These are phyloP conservation scores for Podospora bellae-mahoneyi DNA, from an alignment of 495 filamentous ascomycete genomes.

Conservation along the genomic window DNA sequence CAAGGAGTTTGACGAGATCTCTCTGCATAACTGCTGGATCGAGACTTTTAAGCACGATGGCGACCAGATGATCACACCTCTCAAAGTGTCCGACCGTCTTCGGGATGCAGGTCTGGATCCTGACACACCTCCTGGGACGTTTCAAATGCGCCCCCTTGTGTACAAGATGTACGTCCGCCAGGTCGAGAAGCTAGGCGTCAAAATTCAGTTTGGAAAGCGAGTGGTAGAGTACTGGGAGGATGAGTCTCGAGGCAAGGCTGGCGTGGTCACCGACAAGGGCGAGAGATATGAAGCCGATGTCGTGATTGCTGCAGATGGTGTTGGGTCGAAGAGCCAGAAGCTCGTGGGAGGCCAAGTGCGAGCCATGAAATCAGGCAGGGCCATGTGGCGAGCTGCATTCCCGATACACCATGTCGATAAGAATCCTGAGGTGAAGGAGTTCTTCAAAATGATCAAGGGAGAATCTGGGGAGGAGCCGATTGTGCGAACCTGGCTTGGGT, in stretches of 20 bases:
- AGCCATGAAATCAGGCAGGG: slow-evolving; percentile 46
- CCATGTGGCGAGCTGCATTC: slow-evolving; percentile 53
- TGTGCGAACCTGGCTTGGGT: slow-evolving; percentile 43
- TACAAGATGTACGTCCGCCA: slow-evolving; percentile 56
- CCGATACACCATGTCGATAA: slow-evolving; percentile 38
- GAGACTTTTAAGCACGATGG: slow-evolving; percentile 54
- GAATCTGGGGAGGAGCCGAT: slow-evolving; percentile 39
- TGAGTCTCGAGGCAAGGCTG: slow-evolving; percentile 36
- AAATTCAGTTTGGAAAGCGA: slow-evolving; percentile 51
- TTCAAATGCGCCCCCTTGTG: slow-evolving; percentile 50
- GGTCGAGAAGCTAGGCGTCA: slow-evolving; percentile 46
- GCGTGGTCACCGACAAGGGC: slow-evolving; percentile 49
- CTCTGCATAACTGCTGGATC: slow-evolving; percentile 48
- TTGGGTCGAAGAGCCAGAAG: slow-evolving; percentile 50
- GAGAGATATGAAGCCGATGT: slow-evolving; percentile 51
- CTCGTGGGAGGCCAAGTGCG: slow-evolving; percentile 50
- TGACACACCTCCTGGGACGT: slow-evolving; percentile 39
- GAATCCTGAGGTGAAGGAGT: slow-evolving; percentile 42
- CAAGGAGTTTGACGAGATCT: slow-evolving; percentile 45
- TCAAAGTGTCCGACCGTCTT: slow-evolving; percentile 42
- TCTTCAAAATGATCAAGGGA: slow-evolving; percentile 43
- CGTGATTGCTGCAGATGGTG: slow-evolving; percentile 59
- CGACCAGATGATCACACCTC: slow-evolving; percentile 39
- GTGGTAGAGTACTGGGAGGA: slow-evolving; percentile 54
- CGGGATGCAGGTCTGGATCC: slow-evolving; percentile 35